Conservation (phyloP, 2,329 filamentous ascomycete species). For the Coleophoma cylindrospora region DNA sequence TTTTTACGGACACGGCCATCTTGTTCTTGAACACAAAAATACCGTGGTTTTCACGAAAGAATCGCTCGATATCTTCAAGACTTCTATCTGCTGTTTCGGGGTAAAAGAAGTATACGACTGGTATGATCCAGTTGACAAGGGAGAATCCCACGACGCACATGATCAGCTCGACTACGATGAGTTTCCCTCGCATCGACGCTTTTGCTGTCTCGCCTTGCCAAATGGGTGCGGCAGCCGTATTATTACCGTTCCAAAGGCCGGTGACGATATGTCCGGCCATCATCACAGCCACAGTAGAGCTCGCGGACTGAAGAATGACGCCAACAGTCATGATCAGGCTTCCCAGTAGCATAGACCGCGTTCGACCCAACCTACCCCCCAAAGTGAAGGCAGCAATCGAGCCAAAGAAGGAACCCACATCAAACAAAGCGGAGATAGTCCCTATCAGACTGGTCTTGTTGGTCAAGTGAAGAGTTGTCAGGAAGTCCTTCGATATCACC, state of each 20-base stretch:
- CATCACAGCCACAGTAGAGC: neutral
- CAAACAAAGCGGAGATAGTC: conserved; percentile 1
- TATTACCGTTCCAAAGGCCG: conserved; percentile 1
- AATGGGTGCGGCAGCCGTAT: conserved; percentile 1
- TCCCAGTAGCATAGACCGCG: neutral
- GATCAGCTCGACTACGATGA: neutral
- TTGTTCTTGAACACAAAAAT: neutral
- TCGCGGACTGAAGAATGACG: neutral
- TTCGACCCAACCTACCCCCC: neutral
- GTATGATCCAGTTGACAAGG: conserved; percentile 48
- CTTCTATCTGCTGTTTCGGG: conserved; percentile 5
- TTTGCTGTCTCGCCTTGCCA: conserved; percentile 3
- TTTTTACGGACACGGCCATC: neutral
- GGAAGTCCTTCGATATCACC: conserved; percentile 37
- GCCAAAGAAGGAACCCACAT: conserved; percentile 2
- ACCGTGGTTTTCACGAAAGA: neutral
- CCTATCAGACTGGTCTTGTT: conserved; percentile 1
- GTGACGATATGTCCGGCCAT: conserved; percentile 2
- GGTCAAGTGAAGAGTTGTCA: conserved; percentile 27
- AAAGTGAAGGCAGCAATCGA: neutral
- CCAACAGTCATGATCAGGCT: neutral
- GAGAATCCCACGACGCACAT: neutral
- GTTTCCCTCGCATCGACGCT: neutral
- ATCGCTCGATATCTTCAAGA: conserved; percentile 5
- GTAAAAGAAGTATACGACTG: conserved; percentile 41